phyloP scores from a whole-genome alignment of 2,329 filamentous ascomycete species.

The Fusarium anguioides region DNA sequence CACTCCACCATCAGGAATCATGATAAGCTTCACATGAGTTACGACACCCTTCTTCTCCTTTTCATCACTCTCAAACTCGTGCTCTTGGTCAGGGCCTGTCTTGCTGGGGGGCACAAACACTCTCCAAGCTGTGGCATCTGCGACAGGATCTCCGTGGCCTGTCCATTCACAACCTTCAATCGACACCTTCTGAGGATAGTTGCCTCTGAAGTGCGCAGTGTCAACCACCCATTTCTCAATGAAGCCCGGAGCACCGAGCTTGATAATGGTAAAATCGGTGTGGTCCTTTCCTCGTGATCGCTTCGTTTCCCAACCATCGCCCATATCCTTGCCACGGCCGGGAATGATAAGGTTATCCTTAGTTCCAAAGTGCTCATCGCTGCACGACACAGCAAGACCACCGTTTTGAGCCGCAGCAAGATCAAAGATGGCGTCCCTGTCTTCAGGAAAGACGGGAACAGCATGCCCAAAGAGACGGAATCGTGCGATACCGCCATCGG shows the following conservation, averaged over 20 bases:
- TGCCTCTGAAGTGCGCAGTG: constrained; percentile 85
- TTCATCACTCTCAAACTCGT: constrained; percentile 69
- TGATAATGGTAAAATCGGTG: constrained; percentile 83
- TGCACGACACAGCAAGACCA: constrained; percentile 78
- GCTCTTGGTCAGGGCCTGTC: constrained; percentile 78
- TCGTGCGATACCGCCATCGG: constrained; percentile 84
- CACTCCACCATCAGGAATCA: constrained; percentile 93
- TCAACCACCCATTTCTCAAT: constrained; percentile 78
- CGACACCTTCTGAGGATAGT: constrained; percentile 82
- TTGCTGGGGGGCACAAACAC: constrained; percentile 74
- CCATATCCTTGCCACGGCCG: constrained; percentile 84
- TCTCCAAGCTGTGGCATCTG: constrained; percentile 70
- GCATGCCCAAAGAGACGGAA: constrained; percentile 83
- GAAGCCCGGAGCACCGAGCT: constrained; percentile 73
- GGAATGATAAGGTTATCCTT: constrained; percentile 85
- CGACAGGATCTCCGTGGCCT: constrained; percentile 63
- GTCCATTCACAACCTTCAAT: constrained; percentile 71
- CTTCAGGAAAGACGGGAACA: constrained; percentile 78
- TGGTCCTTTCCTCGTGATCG: constrained; percentile 77
- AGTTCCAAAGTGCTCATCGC: constrained; percentile 85
- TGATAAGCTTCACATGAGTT: constrained; percentile 89
- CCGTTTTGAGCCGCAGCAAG: constrained; percentile 83
- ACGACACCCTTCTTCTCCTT: constrained; percentile 70
- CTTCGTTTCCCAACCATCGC: constrained; percentile 88
- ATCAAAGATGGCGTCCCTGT: constrained; percentile 74